Conservation (phyloP, 2,329 filamentous ascomycete genomes). For the Trichophyton equinum region DNA sequence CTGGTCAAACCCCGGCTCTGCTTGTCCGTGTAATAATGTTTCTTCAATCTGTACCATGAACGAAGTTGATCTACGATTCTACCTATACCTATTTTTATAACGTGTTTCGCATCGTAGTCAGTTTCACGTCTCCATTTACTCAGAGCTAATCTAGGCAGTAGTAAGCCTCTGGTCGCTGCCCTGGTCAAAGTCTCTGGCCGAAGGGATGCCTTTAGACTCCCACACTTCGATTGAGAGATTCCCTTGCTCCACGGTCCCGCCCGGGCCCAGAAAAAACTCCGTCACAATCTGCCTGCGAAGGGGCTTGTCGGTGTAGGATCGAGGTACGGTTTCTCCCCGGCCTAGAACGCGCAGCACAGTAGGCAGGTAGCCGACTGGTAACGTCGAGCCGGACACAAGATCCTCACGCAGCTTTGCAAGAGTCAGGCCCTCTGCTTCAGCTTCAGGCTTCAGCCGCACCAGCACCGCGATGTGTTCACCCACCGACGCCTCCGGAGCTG, state of each 20-base stretch:
- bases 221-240: not conserved
- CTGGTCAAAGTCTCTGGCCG: not conserved
- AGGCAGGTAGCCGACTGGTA: slow-evolving; percentile 2
- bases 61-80: not conserved
- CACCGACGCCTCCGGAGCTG: slow-evolving; percentile 6
- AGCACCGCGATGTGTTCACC: slow-evolving; percentile 6
- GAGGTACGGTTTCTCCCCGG: slow-evolving; percentile 6
- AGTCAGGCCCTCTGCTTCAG: not conserved
- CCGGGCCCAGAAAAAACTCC: not conserved
- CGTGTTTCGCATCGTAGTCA: not conserved
- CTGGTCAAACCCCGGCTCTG: not conserved
- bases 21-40: not conserved
- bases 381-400: not conserved
- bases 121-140: too few species aligned
- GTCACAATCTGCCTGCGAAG: not conserved
- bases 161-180: not conserved
- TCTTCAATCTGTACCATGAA: not conserved
- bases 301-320: slow-evolving; percentile 5
- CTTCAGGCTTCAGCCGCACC: not conserved
- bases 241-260: not conserved
- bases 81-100: not conserved
- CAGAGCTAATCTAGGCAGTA: not conserved
- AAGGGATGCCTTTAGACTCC: not conserved
- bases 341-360: slow-evolving; percentile 9
- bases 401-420: slow-evolving; percentile 9